Conservation (phyloP, 331 rosid species). For the Quercus tomentella region DNA sequence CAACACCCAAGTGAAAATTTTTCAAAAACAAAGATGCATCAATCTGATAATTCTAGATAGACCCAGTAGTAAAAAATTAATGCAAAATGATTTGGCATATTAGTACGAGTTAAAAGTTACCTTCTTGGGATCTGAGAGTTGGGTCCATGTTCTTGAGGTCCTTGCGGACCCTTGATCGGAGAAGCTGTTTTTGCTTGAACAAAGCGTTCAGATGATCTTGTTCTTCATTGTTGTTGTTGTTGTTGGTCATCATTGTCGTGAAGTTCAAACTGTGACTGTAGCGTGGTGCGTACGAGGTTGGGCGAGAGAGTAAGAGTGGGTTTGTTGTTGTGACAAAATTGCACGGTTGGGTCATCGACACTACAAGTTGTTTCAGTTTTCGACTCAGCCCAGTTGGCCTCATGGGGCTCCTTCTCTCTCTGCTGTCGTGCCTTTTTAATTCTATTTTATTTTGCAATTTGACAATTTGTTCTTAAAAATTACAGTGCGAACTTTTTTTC, state of each 20-base stretch:
- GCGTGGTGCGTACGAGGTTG: neutral
- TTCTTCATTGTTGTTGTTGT: constrained; percentile 6
- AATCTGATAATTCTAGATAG: too few relatives aligned
- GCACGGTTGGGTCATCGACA: constrained; percentile 22
- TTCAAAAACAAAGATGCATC: neutral
- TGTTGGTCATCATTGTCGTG: constrained; percentile 23
- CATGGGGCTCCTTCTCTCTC: neutral
- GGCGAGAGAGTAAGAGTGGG: neutral
- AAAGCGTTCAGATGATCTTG: constrained; percentile 39
- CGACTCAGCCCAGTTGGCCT: neutral
- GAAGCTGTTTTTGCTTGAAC: constrained; percentile 58
- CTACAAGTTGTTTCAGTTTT: neutral
- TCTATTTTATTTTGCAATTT: neutral
- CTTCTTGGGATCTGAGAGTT: constrained; percentile 74
- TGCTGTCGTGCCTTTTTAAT: neutral
- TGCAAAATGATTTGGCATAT: neutral
- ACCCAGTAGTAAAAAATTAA: too few relatives aligned
- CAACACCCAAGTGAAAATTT: neutral
- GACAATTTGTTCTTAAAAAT: too few relatives aligned
- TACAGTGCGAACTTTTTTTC: too few relatives aligned
- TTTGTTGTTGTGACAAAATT: neutral
- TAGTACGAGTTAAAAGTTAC: constrained; percentile 13
- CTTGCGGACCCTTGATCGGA: constrained; percentile 72
- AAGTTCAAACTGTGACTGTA: constrained; percentile 10
- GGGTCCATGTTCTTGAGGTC: constrained; percentile 70